Evolutionary conservation across 1,284 basidiomycete genomes (phyloP), one percentile per base, ranked within the genome.

Genomic region (Ceratobasidium sp.): DNA sequence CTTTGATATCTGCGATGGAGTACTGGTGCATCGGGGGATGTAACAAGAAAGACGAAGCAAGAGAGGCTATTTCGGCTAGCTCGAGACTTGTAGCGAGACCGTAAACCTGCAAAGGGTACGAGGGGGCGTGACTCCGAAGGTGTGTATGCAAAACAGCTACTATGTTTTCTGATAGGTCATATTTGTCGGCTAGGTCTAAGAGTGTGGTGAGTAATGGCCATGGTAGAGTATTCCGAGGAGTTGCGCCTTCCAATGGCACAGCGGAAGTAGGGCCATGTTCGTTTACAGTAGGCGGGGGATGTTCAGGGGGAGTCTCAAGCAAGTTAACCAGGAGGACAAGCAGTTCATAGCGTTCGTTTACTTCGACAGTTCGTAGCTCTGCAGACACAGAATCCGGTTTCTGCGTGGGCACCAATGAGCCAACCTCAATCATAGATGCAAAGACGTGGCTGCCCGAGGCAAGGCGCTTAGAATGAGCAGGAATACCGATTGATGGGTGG

Each of bases 41-140:
- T 8, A 69, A 45, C 44, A 69, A 53, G n/a, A 69, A 69, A 19
- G 53, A 57, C 15, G 66, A 69, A 19, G 66, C 54, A 2, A 51
- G 36, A 19, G 66, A 69, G 19, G 74, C 64, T 24, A 75, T 75
- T n/a, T 59, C 64, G 44, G n/a, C 9, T 5, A 75, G 48, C 27
- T 63, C 36, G 8, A 60, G 59, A 27, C 65, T 54, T n/a, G 56
- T 51, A 24, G 74, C 74, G n/a, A 75, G 65, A 1, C 44, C 74
- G 53, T 75, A 75, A 11, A 75, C 74, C 31, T 64, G 74, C 74
- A 75, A 62, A 9, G 74, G 74, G 19, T 64, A 50, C 31, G 56
- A 69, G 7, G 65, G n/a, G 3, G 67, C 67, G 41, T 75, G 74
- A 15, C 65, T 62, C n/a, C 47, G 67, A 15, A 75, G 45, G 47